Percentiles rank a stretch among this genome's conserved stretches.
Conservation (phyloP, 75 land plant genomes). For the Picea sitchensis region DNA sequence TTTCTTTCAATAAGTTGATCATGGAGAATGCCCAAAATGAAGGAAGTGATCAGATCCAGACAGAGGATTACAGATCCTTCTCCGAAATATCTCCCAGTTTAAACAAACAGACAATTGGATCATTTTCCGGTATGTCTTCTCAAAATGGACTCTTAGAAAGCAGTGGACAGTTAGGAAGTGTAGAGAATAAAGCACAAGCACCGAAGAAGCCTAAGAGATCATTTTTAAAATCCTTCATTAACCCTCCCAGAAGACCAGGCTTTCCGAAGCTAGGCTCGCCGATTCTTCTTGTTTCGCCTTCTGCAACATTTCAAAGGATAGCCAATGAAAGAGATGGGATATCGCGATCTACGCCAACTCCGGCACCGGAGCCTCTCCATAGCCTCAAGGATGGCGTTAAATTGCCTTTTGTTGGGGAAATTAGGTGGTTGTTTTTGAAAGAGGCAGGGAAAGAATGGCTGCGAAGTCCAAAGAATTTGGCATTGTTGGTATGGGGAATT, state of each 20-base stretch:
- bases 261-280: slow-evolving; percentile 13
- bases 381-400: slow-evolving; percentile 36
- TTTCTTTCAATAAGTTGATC: too few relatives aligned
- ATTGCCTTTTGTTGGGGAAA: slow-evolving; percentile 46
- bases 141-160: too few relatives aligned
- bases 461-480: slow-evolving; percentile 67
- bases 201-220: background rate
- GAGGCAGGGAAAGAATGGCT: slow-evolving; percentile 54
- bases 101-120: too few relatives aligned
- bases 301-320: slow-evolving; percentile 40
- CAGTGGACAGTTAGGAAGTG: too few relatives aligned
- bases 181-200: too few relatives aligned
- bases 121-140: too few relatives aligned
- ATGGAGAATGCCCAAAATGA: too few relatives aligned
- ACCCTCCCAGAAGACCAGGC: background rate
- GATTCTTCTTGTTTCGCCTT: slow-evolving; percentile 29
- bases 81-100: too few relatives aligned
- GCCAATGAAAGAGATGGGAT: slow-evolving; percentile 52
- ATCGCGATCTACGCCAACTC: slow-evolving; percentile 44
- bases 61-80: too few relatives aligned
- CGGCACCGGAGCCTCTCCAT: slow-evolving; percentile 16
- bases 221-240: background rate
- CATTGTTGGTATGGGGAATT: slow-evolving; percentile 56
- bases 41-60: too few relatives aligned
- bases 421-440: slow-evolving; percentile 48